Percentiles rank a stretch among this genome's conserved stretches.
Conservation (phyloP, 73 alveolate genomes). For the Urostyla sp. region DNA sequence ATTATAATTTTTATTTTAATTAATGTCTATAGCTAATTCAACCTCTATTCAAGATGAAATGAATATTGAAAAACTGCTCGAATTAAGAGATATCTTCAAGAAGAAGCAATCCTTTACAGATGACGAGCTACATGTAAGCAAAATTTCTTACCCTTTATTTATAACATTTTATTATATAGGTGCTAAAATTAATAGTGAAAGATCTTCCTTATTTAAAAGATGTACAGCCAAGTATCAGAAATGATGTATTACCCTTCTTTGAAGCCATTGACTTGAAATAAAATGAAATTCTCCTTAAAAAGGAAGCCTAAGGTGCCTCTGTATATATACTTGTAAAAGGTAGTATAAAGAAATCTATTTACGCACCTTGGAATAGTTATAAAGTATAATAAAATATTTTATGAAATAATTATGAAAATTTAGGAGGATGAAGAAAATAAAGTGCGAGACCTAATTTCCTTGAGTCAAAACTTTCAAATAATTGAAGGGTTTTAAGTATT, state of each 20-base stretch:
- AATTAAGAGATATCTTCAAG: not conserved
- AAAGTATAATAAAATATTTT: not conserved
- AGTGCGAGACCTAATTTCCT: not conserved
- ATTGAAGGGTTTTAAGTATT: constrained; percentile 16
- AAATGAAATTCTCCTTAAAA: constrained; percentile 29
- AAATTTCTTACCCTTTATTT: no score
- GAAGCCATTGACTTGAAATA: constrained; percentile 1
- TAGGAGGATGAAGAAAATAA: constrained; percentile 34
- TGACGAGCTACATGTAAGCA: constrained; percentile 40
- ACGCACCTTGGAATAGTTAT: constrained; percentile 49
- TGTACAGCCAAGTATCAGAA: constrained; percentile 1
- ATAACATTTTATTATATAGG: not conserved
- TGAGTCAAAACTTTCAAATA: not conserved
- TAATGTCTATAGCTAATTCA: no score
- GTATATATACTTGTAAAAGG: constrained; percentile 21
- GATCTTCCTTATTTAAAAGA: constrained; percentile 29
- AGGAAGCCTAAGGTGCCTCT: constrained; percentile 12
- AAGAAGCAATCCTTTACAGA: constrained; percentile 20
- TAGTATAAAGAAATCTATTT: constrained; percentile 12
- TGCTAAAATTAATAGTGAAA: not conserved
- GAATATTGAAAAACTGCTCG: constrained; percentile 9
- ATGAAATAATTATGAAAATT: not conserved
- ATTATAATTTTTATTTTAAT: no score
- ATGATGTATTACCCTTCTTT: constrained; percentile 5
- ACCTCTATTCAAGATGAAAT: no score